Base-by-base conservation (phyloP, 306 rosid species). In the Trifolium pratense region DNA sequence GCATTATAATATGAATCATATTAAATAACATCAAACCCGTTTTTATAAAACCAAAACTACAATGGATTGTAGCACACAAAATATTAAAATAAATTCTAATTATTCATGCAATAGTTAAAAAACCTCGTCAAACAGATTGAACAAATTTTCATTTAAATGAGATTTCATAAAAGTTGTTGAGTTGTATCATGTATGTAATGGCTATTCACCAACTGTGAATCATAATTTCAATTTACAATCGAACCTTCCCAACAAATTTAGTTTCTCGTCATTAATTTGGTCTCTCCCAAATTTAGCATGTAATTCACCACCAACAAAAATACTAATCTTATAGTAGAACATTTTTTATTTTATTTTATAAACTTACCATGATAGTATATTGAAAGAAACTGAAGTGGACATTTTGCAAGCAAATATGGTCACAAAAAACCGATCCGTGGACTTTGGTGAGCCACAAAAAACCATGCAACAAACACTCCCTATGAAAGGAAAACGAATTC, bases 401-500 rank as follows among this genome's bases (percentile, higher is more conserved):
- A 26, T 26, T 26, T 26, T 26, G 31, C 31, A 26, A 26, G 5
- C 31, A 26, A 7, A 34, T 36, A 36, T 36, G 39, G 39, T 36
- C 39, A 5, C 39, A 36, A 36, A 36, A 36, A 36, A 36, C 39
- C 2, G 9, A 36, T 39, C 59, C 85, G 75, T 17, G 20, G 25
- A 63, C 17, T 49, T 73, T 58, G 83, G 77, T 0, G 16, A n/a
- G 58, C 88, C 88, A 84, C 84, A 80, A 42, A 82, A 48, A 6
- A 10, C 23, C 67, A 65, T 67, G 55, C 43, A 66, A 74, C 79
- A 70, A 69, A 81, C 66, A 14, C 9, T 46, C 64, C 60, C 31
- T 1, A 69, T 53, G 43, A 25, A 56, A 18, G 63, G 43, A 25
- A 67, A 18, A 32, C 36, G 69, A 80, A 48, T 12, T 3, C 29